Evolutionary conservation across 345 rosid genomes (phyloP), one percentile per base, ranked within the genome.

Genomic region (Capsella bursapastoris): DNA sequence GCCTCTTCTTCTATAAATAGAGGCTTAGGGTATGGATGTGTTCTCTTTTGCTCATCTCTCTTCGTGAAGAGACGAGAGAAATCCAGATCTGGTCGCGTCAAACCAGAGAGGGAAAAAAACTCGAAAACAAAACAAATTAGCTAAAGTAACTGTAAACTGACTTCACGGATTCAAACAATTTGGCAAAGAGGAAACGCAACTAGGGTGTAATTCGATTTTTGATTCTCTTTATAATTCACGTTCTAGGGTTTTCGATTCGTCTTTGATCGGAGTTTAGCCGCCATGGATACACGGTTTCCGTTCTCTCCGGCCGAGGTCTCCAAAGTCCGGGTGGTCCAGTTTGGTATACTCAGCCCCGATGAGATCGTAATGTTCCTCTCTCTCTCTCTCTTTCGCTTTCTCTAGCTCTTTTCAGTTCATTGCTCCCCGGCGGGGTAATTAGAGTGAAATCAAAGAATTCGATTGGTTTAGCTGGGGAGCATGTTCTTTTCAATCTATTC

Each of bases 291-390:
- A 48, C 83, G 97, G 5, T 92, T 92, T 55, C 88, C 96, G 2
- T 92, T 61, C 80, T 92, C 97, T 14, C 97, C 98, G 60, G 97
- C 97, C 68, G 98, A 94, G 83, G 97, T 91, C 10, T 87, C 97
- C 58, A 94, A 86, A 70, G 97, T 92, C 84, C 97, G 90, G 47
- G 29, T 77, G 76, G 96, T 95, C 53, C 99, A 95, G 84, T 95
- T 95, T 77, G 93, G 99, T 76, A 90, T 95, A 31, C 84, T 95
- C 80, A 89, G 97, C 70, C 97, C 99, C 65, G 99, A 92, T 22
- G 96, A 95, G 83, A 95, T 95, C 50, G 99, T 92, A 91, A 89
- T 77, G 64, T 18, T 74, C 75, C 60, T 14, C 52, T 78, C 35
- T 41, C 8, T 29, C n/a, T 40, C 10, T 15, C 57, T 65, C 25